Evolutionary conservation across 768 basidiomycete genomes (phyloP), one percentile per base, ranked within the genome.

Genomic region (Mrakia blollopis): DNA sequence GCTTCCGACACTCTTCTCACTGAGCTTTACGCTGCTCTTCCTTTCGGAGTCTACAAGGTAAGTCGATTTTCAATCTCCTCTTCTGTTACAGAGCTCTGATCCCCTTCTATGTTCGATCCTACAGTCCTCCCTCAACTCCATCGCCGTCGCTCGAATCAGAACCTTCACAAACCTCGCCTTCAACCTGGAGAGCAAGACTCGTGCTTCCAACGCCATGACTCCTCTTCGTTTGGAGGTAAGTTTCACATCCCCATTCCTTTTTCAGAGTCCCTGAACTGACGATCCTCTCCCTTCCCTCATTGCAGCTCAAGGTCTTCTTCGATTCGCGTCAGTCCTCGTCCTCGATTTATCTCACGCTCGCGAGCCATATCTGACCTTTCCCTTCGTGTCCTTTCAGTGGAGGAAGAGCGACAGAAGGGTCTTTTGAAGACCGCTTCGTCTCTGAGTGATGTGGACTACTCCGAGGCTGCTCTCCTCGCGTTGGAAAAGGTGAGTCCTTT

Each of bases 281-380:
- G 21, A n/a, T 21, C 16, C 30, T 25, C 6, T 61, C 25, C n/a
- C 9, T 16, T 30, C 14, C 14, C 30, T 5, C n/a, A 3, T n/a
- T 28, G 60, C 60, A 61, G 60, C 60, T 61, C 60, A 61, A 61
- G 30, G 60, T 61, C n/a, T 61, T 61, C 60, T n/a, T n/a, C n/a
- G 60, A 61, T 5, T 61, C 60, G 8, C n/a, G 60, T 61, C 25
- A 25, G 60, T 61, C 60, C 30, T 30, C 60, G 30, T 10, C 44
- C 9, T 61, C 14, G 6, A 13, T n/a, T 14, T 25, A 10, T 61
- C 60, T 9, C 28, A 7, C 54, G 54, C 8, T 30, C 30, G 54
- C 6, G 16, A 14, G 3, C 8, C 60, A 25, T 3, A 25, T 1
- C 60, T 61, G 60, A 61, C 60, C n/a, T 14, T 61, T 9, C 25